Conservation (phyloP, 1,139 yeast species). For the Kodamaea suecica region DNA sequence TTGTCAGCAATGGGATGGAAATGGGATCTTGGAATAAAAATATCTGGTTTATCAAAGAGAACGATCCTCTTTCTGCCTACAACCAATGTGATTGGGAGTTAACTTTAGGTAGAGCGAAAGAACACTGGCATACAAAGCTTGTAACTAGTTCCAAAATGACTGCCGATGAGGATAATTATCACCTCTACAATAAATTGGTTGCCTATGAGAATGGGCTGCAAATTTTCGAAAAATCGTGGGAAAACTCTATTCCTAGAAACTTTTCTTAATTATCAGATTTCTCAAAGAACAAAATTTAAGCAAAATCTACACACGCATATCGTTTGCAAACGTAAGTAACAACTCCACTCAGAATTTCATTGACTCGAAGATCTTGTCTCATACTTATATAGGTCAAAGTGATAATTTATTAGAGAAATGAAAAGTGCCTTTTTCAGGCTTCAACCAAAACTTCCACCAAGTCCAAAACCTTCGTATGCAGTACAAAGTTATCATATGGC, state of each 20-base stretch:
- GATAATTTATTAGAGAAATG: too few relatives aligned
- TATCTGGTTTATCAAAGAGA: background rate
- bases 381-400: too few relatives aligned
- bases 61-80: background rate
- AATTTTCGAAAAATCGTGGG: background rate
- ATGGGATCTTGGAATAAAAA: background rate
- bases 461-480: too few relatives aligned
- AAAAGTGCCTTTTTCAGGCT: too few relatives aligned
- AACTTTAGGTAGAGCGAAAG: background rate
- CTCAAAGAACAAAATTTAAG: too few relatives aligned
- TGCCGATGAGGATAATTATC: background rate
- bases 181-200: background rate
- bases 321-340: too few relatives aligned
- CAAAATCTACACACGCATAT: too few relatives aligned
- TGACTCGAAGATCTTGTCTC: too few relatives aligned
- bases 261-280: background rate
- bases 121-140: background rate
- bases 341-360: too few relatives aligned
- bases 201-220: background rate
- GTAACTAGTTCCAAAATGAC: background rate
- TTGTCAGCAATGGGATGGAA: background rate
- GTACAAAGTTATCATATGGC: too few relatives aligned
- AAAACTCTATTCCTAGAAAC: background rate
- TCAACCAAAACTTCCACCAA: too few relatives aligned
- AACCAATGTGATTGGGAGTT: background rate